A percentile compares a stretch with the other conserved stretches of the same genome.
Conservation (phyloP, 495 filamentous ascomycete species). For the Aspergillus hancockii region DNA sequence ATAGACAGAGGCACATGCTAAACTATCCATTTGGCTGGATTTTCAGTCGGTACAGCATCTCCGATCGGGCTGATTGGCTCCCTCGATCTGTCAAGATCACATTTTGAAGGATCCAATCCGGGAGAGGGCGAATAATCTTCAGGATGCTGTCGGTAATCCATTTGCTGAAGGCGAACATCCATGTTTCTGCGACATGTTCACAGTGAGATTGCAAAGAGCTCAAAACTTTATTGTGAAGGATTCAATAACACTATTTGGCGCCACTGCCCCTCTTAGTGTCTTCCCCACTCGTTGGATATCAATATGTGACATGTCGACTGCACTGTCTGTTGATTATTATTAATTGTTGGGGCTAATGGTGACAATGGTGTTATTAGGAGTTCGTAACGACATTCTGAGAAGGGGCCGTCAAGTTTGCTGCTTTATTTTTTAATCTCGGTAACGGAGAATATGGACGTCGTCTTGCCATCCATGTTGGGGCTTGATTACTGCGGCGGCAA, state of each 20-base stretch:
- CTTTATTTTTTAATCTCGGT: not conserved
- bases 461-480: not conserved
- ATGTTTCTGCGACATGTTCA: not conserved
- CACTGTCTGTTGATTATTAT: not conserved
- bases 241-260: slow-evolving; percentile 3
- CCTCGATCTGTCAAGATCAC: slow-evolving; percentile 1
- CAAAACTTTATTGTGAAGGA: not conserved
- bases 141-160: not conserved
- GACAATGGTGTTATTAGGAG: slow-evolving; percentile 3
- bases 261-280: not conserved
- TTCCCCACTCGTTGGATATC: not conserved
- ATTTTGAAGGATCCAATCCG: not conserved
- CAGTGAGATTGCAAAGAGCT: not conserved
- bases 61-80: slow-evolving; percentile 9
- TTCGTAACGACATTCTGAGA: not conserved
- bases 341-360: not conserved
- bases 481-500: slow-evolving; percentile 11
- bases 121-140: not conserved
- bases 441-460: not conserved
- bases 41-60: slow-evolving; percentile 9
- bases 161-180: not conserved
- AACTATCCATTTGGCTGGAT: not conserved
- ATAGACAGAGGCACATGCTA: not conserved
- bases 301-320: slow-evolving; percentile 1
- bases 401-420: not conserved